Evolutionary conservation across 306 rosid species (phyloP).

Genomic region (Rubus idaeus): DNA sequence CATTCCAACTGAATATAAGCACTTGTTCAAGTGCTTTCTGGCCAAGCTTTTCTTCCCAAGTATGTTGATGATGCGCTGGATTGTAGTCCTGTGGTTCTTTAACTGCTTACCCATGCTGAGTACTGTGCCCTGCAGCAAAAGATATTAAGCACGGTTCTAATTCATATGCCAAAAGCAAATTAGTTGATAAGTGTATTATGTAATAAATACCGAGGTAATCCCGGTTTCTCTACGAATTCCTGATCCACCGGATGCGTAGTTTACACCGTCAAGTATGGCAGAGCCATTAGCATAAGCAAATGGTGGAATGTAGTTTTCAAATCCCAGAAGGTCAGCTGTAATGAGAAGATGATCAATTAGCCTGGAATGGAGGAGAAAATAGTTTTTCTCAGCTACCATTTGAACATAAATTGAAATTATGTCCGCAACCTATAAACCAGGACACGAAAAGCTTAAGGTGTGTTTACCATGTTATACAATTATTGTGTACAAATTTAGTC

Average conservation of each 20-base stretch:
- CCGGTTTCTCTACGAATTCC: conserved; percentile 57
- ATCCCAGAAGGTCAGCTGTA: conserved; percentile 68
- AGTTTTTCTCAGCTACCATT: background rate
- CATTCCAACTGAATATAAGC: conserved; percentile 52
- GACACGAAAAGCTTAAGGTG: too few species aligned
- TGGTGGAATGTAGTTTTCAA: conserved; percentile 48
- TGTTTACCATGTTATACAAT: too few species aligned
- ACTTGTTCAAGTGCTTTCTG: conserved; percentile 34
- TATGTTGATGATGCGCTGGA: conserved; percentile 19
- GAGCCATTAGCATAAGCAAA: conserved; percentile 27
- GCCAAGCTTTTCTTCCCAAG: conserved; percentile 23
- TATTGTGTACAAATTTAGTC: too few species aligned
- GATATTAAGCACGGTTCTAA: background rate
- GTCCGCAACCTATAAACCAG: too few species aligned
- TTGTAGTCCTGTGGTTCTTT: conserved; percentile 31
- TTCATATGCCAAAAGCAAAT: background rate
- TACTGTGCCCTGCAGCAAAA: conserved; percentile 45
- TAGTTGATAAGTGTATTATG: background rate
- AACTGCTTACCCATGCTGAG: conserved; percentile 39
- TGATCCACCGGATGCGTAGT: conserved; percentile 71
- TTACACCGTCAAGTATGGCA: conserved; percentile 47
- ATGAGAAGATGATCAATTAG: background rate
- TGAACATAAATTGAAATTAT: too few species aligned
- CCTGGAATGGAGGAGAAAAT: background rate
- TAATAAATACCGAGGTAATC: conserved; percentile 15